These are phyloP conservation scores for Arxiozyma telluris DNA, from an alignment of 1,139 yeast genomes.

Conservation along the genomic window DNA sequence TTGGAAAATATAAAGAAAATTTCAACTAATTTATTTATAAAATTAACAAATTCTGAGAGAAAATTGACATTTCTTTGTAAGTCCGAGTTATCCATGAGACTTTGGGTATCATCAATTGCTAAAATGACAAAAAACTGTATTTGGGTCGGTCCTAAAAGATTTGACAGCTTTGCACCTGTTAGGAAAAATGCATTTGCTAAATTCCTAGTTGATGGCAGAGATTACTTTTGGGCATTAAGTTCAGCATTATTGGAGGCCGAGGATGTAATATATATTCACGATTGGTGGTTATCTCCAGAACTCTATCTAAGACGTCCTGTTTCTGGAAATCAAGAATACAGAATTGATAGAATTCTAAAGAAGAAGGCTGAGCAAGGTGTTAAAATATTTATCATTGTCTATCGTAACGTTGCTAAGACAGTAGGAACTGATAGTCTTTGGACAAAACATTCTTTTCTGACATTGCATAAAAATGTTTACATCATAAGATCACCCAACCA, in stretches of 20 bases:
- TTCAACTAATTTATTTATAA: slow-evolving; percentile 44
- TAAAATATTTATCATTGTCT: slow-evolving; percentile 84
- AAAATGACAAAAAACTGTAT: slow-evolving; percentile 58
- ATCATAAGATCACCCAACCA: slow-evolving; percentile 95
- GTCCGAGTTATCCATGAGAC: slow-evolving; percentile 58
- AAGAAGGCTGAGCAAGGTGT: slow-evolving; percentile 93
- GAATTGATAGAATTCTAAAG: slow-evolving; percentile 80
- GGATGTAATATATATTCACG: slow-evolving; percentile 90
- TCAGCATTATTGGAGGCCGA: slow-evolving; percentile 89
- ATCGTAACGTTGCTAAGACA: slow-evolving; percentile 88
- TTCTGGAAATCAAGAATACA: slow-evolving; percentile 88
- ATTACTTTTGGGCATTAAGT: slow-evolving; percentile 93
- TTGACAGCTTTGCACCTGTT: slow-evolving; percentile 88
- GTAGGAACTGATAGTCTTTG: slow-evolving; percentile 91
- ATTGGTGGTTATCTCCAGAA: slow-evolving; percentile 98
- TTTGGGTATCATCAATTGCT: slow-evolving; percentile 70
- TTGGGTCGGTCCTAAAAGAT: slow-evolving; percentile 71
- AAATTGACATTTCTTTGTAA: slow-evolving; percentile 65
- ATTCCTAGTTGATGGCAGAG: slow-evolving; percentile 96
- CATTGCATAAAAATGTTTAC: slow-evolving; percentile 77
- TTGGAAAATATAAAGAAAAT: slow-evolving; percentile 31
- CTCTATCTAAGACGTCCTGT: slow-evolving; percentile 88
- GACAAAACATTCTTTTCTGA: slow-evolving; percentile 86
- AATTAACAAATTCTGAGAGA: slow-evolving; percentile 73
- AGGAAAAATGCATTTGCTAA: slow-evolving; percentile 80